Percentiles rank a stretch among this genome's conserved stretches.
phyloP scores from a whole-genome alignment of 345 rosid species.

The Citrus cavaleriei region DNA sequence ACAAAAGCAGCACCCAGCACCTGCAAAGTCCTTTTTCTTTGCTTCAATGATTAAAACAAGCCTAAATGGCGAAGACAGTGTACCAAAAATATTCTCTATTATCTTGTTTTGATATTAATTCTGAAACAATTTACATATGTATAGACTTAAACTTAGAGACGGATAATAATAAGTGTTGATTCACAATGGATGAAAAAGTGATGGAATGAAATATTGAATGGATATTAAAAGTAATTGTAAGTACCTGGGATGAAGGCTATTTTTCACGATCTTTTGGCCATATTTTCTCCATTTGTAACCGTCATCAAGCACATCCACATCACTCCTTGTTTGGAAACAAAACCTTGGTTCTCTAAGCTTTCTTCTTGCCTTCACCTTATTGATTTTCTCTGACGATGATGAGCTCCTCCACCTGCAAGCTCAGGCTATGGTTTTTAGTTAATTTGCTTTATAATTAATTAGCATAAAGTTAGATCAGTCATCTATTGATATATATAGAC shows the following conservation, averaged over 20 bases:
- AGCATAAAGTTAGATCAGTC: constrained; percentile 1
- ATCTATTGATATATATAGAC: too few species aligned
- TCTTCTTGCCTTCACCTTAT: constrained; percentile 67
- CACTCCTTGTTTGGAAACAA: constrained; percentile 97
- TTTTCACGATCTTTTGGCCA: constrained; percentile 96
- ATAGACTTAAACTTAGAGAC: too few species aligned
- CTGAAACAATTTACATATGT: background rate
- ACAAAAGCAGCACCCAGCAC: background rate
- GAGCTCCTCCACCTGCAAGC: constrained; percentile 77
- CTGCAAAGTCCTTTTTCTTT: background rate
- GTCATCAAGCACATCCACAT: constrained; percentile 92
- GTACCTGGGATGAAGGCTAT: constrained; percentile 98
- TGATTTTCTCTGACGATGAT: constrained; percentile 60
- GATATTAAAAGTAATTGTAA: background rate
- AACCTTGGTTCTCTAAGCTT: constrained; percentile 97
- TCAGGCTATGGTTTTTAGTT: too few species aligned
- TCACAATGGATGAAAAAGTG: too few species aligned
- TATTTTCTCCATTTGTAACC: constrained; percentile 99
- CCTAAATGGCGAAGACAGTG: constrained; percentile 17
- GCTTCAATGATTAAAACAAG: constrained; percentile 20
- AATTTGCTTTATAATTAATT: too few species aligned
- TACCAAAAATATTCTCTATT: constrained; percentile 15
- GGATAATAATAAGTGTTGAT: too few species aligned
- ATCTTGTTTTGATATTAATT: background rate
- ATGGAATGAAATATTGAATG: too few species aligned